Base-by-base conservation (phyloP, 495 filamentous ascomycete species). In the Aspergillus leporis region DNA sequence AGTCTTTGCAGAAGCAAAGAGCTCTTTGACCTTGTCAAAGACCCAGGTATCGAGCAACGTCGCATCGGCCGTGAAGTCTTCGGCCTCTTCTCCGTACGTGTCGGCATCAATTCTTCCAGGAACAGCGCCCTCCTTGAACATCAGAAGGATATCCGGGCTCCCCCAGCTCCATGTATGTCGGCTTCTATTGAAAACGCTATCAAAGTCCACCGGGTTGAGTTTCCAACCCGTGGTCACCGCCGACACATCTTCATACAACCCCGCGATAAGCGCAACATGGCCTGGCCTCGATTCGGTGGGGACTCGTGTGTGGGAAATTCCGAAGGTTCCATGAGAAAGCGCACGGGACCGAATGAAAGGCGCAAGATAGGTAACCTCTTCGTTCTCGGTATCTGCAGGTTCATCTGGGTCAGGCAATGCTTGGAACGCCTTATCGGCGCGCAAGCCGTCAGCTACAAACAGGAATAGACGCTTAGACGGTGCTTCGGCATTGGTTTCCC, bases 131-230 rank as follows among this genome's bases (percentile, higher is more conserved):
- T 93, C 85, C 68, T 95, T 85, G 68, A 99, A 99, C 95, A 99
- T 99, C 12, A 86, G 90, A 52, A 98, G 76, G 66, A 99, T 99
- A 77, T 99, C 95, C 13, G 93, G 93, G 66, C 93, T 97, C 8
- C 95, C 94, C 95, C 95, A 99, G 71, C 91, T 93, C 95, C 95
- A 99, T 4, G 95, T 98, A 74, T 98, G 95, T 30, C 89, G 78
- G 67, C 93, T 97, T 56, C 89, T 86, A 68, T 99, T 99, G 83
- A 99, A 99, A 10, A 99, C 90, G 64, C 93, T 97, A 76, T 99
- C 95, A 66, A 99, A 99, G 69, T 97, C 90, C 61, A 99, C 95
- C 0, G 95, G 94, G 69, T 99, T 99, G 66, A 97, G 74, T 73
- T 98, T 98, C 95, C 95, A 99, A 14, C 95, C 95, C 9, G 95